Evolutionary conservation across 2,329 filamentous ascomycete species (phyloP).

Genomic region (Talaromyces amestolkiae): DNA sequence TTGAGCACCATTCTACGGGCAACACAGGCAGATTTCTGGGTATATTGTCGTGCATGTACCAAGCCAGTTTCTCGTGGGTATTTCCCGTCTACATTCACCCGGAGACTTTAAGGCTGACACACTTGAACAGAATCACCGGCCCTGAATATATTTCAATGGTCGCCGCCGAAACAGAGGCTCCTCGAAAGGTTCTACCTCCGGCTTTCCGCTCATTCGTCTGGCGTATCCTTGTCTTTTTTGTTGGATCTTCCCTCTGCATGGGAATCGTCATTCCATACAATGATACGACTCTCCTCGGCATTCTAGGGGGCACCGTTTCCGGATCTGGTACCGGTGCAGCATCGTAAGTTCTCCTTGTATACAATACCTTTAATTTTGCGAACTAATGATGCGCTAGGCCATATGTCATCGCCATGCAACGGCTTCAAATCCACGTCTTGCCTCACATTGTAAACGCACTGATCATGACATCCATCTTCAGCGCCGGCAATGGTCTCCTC

Average conservation of each 20-base stretch:
- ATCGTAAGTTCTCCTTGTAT: slow-evolving; percentile 34
- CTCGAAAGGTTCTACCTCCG: slow-evolving; percentile 67
- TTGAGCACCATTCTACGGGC: slow-evolving; percentile 41
- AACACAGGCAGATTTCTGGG: slow-evolving; percentile 53
- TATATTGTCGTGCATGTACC: slow-evolving; percentile 66
- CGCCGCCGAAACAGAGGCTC: slow-evolving; percentile 72
- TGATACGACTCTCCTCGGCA: slow-evolving; percentile 42
- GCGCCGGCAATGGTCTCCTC: slow-evolving; percentile 70
- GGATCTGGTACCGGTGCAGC: slow-evolving; percentile 49
- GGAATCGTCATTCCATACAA: slow-evolving; percentile 73
- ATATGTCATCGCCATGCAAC: slow-evolving; percentile 67
- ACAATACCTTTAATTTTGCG: too few relatives aligned
- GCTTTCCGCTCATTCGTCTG: slow-evolving; percentile 75
- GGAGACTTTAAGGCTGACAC: not conserved
- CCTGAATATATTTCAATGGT: slow-evolving; percentile 73
- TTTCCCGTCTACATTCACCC: too few relatives aligned
- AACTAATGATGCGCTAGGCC: slow-evolving; percentile 38
- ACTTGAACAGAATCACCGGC: slow-evolving; percentile 51
- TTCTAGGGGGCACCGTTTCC: slow-evolving; percentile 48
- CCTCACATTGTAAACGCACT: slow-evolving; percentile 67
- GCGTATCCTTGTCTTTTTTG: slow-evolving; percentile 75
- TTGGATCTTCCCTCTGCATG: slow-evolving; percentile 67
- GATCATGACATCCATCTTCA: slow-evolving; percentile 70
- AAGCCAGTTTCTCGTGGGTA: slow-evolving; percentile 66
- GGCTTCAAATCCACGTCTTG: slow-evolving; percentile 60